Base-by-base conservation (phyloP, 176 grass and related monocot species). In the Secale cereale region DNA sequence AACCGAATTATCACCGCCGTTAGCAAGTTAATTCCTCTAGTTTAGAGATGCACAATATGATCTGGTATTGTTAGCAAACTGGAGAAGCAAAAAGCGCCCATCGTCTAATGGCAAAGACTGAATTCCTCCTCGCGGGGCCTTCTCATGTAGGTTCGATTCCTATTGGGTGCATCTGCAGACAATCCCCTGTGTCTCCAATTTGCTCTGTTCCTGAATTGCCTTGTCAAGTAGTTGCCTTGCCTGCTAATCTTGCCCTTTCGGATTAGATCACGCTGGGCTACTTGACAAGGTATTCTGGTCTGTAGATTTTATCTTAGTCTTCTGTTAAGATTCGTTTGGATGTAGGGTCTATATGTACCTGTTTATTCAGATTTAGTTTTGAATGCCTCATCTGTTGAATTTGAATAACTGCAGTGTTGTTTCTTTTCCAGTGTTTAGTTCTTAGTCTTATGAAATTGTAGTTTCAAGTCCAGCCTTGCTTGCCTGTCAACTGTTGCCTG, bases 111-210 rank as follows among this genome's bases (percentile, higher is more conserved):
- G 80, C 16, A 60, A 88, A 84, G 86, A 91, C 64, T 48, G 84
- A 66, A 74, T 79, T 70, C 70, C 46, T 37, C 46, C 22, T 45
- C 15, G 1, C 12, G 31, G 11, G 7, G 64, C 29, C 85, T 84
- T 91, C 78, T 32, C 61, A 30, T 90, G 76, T 86, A 93, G 88
- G 85, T 93, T 93, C 73, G 81, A 89, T 46, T 91, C 88, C 88
- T 91, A 91, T 94, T 91, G 89, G 83, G 83, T 70, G 86, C 80
- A 37, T 59, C 62, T 46, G 23, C 70, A 45, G 70, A 73, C 39
- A 0, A 40, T 5, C 6, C 29, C 29, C 20, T 57, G 74, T 48
- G 50, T 83, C 74, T 88, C 86, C 84, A 59, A 0, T 50, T 68
- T 31, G 78, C 19, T 30, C 14, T 3, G 41, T 0, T 5, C 71